Evolutionary conservation across 305 asterid species (phyloP).

Genomic region (Rubia peregrina): DNA sequence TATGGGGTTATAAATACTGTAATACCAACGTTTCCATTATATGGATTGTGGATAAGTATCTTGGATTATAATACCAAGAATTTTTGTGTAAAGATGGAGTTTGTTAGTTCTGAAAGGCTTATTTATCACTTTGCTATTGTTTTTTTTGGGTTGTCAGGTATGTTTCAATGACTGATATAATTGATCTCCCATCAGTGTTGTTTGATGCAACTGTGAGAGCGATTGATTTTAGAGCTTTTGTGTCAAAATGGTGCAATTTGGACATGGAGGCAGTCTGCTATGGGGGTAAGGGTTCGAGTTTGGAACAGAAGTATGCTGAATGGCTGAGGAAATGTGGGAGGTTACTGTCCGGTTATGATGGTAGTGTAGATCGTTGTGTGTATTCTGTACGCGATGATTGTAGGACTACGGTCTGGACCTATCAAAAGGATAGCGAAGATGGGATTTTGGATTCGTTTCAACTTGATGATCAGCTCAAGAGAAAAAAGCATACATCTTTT

Average conservation of each 20-base stretch:
- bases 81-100: neutral
- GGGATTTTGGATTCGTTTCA: slow-evolving; percentile 76
- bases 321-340: slow-evolving; percentile 61
- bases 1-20: neutral
- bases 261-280: slow-evolving; percentile 39
- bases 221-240: slow-evolving; percentile 66
- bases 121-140: neutral
- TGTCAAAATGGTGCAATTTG: slow-evolving; percentile 65
- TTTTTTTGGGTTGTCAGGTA: slow-evolving; percentile 43
- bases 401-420: slow-evolving; percentile 80
- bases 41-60: too few relatives aligned
- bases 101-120: neutral
- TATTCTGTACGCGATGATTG: slow-evolving; percentile 74
- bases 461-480: slow-evolving; percentile 75
- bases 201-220: slow-evolving; percentile 49
- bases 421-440: slow-evolving; percentile 43
- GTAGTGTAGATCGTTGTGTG: slow-evolving; percentile 43
- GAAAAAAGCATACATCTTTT: slow-evolving; percentile 57
- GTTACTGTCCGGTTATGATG: slow-evolving; percentile 54
- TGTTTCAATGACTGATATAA: slow-evolving; percentile 65
- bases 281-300: slow-evolving; percentile 8
- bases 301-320: slow-evolving; percentile 22
- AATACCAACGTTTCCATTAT: neutral
- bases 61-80: neutral
- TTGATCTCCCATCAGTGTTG: slow-evolving; percentile 55